These are phyloP conservation scores for Boletus subparvulus DNA, from an alignment of 768 basidiomycete genomes.

Conservation along the genomic window DNA sequence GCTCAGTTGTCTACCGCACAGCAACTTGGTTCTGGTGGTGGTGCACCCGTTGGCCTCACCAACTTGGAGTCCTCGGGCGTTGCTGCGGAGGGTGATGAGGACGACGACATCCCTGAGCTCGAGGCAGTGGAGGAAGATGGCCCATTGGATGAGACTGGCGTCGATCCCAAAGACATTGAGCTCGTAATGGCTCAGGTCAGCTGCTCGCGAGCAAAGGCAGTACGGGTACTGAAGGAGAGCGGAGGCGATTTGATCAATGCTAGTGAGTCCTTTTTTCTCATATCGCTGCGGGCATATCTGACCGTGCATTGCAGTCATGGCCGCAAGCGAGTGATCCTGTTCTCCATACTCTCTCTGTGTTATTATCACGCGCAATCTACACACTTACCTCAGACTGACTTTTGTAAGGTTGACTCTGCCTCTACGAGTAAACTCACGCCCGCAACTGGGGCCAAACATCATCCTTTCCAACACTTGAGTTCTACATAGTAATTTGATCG, in stretches of 20 bases:
- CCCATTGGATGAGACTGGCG: slow-evolving; percentile 79
- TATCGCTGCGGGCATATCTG: slow-evolving; percentile 9
- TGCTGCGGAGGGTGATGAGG: slow-evolving; percentile 56
- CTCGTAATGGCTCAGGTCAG: slow-evolving; percentile 88
- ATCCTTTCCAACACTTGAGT: slow-evolving; percentile 57
- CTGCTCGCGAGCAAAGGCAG: slow-evolving; percentile 90
- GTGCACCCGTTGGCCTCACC: slow-evolving; percentile 41
- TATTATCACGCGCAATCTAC: slow-evolving; percentile 26
- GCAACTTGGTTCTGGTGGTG: slow-evolving; percentile 61
- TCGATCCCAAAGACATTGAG: slow-evolving; percentile 94
- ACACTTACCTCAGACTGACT: slow-evolving; percentile 11
- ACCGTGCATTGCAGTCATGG: slow-evolving; percentile 66
- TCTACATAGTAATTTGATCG: slow-evolving; percentile 88
- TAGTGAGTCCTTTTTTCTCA: slow-evolving; percentile 56
- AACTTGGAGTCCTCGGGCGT: slow-evolving; percentile 51
- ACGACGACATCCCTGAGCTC: slow-evolving; percentile 81
- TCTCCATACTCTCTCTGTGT: slow-evolving; percentile 34
- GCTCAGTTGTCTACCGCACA: slow-evolving; percentile 78
- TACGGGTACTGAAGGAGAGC: slow-evolving; percentile 85
- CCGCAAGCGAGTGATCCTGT: slow-evolving; percentile 76
- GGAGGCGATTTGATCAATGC: slow-evolving; percentile 96
- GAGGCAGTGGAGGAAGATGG: slow-evolving; percentile 82
- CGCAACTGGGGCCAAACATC: slow-evolving; percentile 14
- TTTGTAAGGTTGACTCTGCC: background rate
- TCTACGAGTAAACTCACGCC: slow-evolving; percentile 4